Evolutionary conservation across 1,284 basidiomycete species (phyloP).

Genomic region (Fomes fomentarius): DNA sequence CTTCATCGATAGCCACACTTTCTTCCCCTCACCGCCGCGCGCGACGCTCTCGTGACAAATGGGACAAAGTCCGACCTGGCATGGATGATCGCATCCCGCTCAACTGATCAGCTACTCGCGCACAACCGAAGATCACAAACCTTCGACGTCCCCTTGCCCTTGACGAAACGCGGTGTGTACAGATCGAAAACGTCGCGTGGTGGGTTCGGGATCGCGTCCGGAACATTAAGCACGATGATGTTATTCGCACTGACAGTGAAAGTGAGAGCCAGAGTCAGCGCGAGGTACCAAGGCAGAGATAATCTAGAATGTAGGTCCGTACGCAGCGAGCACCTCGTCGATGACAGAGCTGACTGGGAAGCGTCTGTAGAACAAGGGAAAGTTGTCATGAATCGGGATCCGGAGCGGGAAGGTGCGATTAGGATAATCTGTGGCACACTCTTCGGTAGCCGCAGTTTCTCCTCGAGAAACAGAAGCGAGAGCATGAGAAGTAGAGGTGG

Average conservation of each 20-base stretch:
- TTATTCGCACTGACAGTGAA: not conserved
- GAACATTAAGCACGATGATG: constrained; percentile 26
- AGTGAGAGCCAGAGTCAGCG: not conserved
- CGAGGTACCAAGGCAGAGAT: no score
- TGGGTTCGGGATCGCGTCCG: constrained; percentile 58
- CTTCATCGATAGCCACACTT: constrained; percentile 76
- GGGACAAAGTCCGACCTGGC: constrained; percentile 69
- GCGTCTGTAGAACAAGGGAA: constrained; percentile 63
- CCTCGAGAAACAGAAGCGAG: not conserved
- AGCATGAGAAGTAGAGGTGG: not conserved
- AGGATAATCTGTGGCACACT: constrained; percentile 11
- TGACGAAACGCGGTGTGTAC: constrained; percentile 79
- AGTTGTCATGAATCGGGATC: constrained; percentile 48
- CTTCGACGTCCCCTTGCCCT: constrained; percentile 69
- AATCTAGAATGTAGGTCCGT: constrained; percentile 19
- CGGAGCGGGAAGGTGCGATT: constrained; percentile 52
- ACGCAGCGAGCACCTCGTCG: constrained; percentile 32
- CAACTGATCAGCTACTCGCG: not conserved
- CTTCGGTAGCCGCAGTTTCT: not conserved
- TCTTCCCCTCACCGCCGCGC: constrained; percentile 67
- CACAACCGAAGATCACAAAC: constrained; percentile 13
- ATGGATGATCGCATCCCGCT: not conserved
- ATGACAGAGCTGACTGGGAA: constrained; percentile 64
- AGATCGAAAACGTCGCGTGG: constrained; percentile 63
- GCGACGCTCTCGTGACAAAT: constrained; percentile 66